phyloP scores from a whole-genome alignment of 768 basidiomycete genomes.

The Tricholoma sp. region DNA sequence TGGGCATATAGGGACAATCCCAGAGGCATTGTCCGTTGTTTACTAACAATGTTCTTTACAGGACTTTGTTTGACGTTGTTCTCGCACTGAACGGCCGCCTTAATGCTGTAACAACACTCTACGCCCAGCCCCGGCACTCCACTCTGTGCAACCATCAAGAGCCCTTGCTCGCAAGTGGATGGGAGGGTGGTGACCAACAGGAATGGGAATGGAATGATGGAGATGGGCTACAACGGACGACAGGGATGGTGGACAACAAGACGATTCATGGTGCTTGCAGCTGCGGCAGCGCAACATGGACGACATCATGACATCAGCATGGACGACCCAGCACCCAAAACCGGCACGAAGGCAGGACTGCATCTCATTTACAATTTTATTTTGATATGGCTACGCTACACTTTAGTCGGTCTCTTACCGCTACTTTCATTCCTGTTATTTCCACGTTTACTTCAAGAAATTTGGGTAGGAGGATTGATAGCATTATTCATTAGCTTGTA shows the following conservation, averaged over 20 bases:
- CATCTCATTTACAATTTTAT: background rate
- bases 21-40: background rate
- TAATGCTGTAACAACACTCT: background rate
- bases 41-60: background rate
- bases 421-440: background rate
- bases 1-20: background rate
- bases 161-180: background rate
- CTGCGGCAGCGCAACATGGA: background rate
- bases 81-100: background rate
- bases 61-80: background rate
- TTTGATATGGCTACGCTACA: background rate
- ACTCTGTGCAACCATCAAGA: background rate
- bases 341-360: background rate
- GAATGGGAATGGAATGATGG: too few relatives aligned
- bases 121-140: background rate
- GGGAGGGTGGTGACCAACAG: too few relatives aligned
- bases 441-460: background rate
- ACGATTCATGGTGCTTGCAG: background rate
- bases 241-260: too few relatives aligned
- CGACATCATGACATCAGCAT: background rate
- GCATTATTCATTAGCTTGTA: too few relatives aligned
- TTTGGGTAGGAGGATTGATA: background rate
- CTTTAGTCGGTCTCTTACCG: background rate
- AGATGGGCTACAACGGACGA: too few relatives aligned
- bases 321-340: background rate